Percentiles rank a stretch among this genome's conserved stretches.
Evolutionary conservation across 306 rosid genomes (phyloP).

Genomic region (Corylus heterophylla): DNA sequence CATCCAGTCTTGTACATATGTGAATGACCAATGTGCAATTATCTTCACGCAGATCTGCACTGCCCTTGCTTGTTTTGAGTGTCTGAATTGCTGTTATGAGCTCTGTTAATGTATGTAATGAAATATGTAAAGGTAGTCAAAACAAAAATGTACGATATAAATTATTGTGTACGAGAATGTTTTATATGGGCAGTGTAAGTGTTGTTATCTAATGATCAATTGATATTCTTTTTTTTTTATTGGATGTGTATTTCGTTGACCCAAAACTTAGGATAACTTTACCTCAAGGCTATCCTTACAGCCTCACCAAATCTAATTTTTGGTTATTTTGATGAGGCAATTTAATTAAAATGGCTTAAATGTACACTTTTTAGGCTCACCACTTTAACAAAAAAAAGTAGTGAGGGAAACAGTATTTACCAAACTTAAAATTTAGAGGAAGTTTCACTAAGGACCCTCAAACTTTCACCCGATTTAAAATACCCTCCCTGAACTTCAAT

Average conservation of each 20-base stretch:
- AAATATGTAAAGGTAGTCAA: slow-evolving; percentile 10
- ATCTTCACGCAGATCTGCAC: slow-evolving; percentile 69
- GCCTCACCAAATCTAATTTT: too few relatives aligned
- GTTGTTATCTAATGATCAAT: background rate
- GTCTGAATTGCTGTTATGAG: slow-evolving; percentile 77
- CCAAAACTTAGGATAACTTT: background rate
- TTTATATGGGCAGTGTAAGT: background rate
- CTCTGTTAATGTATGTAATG: slow-evolving; percentile 45
- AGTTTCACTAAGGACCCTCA: too few relatives aligned
- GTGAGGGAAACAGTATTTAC: too few relatives aligned
- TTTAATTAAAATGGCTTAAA: too few relatives aligned
- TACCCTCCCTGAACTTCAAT: too few relatives aligned
- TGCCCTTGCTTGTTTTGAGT: slow-evolving; percentile 78
- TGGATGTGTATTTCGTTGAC: background rate
- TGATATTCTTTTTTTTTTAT: background rate
- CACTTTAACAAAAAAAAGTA: too few relatives aligned
- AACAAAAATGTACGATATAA: background rate
- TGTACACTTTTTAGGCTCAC: too few relatives aligned
- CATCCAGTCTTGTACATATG: slow-evolving; percentile 46
- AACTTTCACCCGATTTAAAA: too few relatives aligned
- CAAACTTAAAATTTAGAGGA: too few relatives aligned
- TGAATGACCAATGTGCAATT: slow-evolving; percentile 64
- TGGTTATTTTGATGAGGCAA: too few relatives aligned
- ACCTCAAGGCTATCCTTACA: too few relatives aligned
- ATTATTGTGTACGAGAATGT: background rate